Evolutionary conservation across 805 yeast species (phyloP), one percentile per base, ranked within the genome.

Genomic region (Wickerhamomyces alni): DNA sequence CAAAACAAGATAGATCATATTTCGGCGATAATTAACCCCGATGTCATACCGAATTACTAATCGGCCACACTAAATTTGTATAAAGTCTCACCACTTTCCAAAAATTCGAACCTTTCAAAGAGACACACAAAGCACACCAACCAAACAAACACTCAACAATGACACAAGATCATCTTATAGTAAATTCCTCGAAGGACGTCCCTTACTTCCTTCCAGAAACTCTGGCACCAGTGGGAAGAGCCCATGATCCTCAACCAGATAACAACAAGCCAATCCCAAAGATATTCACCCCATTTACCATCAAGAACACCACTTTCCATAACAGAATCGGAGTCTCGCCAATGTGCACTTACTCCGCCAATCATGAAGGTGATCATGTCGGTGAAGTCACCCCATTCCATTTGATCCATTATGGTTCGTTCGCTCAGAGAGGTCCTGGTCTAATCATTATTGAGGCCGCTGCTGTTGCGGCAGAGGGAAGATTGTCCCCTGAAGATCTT

Each of bases 281-380:
- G 28, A 35, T 54, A 8, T 54, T 54, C 44, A 32, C 38, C 4
- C 54, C 54, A 11, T 13, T 52, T 9, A 46, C 29, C 26, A 48
- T 54, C 35, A 51, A 49, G 25, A 33, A 35, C 30, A 37, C 45
- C 30, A 25, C 33, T 3, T 34, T 77, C 17, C 67, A 63, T 12
- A 78, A 78, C 53, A 61, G 83, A 43, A 52, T 75, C 22, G 77
- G 77, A 36, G 75, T 76, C 17, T 66, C 80, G 1, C 80, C 80
- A 34, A 72, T 75, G 78, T 71, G 79, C 51, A 69, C 63, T 36
- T 75, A 74, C 52, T 67, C 78, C 6, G 66, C 72, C 3, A 41
- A 47, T 4, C 37, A 28, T 17, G 21, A 30, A 3, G 57, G 57
- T 16, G 33, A 40, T 2, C 46, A 53, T 3, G 57, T 72, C 35